Conservation (phyloP, 2,329 filamentous ascomycete genomes). For the Nigrograna mackinnonii region DNA sequence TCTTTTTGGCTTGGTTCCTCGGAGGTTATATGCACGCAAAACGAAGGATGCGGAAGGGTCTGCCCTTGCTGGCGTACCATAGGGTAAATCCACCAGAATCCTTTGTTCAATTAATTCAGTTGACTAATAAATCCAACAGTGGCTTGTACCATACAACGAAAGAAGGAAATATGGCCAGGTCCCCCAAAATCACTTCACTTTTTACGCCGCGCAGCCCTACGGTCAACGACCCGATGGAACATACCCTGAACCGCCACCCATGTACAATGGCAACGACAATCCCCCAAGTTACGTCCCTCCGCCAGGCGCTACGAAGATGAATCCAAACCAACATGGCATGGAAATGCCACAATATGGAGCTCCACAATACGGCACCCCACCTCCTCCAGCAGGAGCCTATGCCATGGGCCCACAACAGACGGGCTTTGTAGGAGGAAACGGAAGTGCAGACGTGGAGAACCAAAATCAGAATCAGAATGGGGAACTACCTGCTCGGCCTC, state of each 20-base stretch:
- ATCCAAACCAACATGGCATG: constrained; percentile 28
- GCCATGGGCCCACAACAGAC: constrained; percentile 29
- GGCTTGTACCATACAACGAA: constrained; percentile 45
- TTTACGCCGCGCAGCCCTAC: constrained; percentile 37
- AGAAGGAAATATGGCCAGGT: constrained; percentile 36
- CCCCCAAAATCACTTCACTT: constrained; percentile 42
- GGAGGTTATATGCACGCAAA: constrained; percentile 73
- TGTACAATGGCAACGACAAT: constrained; percentile 35
- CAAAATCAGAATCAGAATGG: constrained; percentile 13
- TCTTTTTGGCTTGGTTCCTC: constrained; percentile 66
- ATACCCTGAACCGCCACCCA: constrained; percentile 35
- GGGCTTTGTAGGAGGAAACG: constrained; percentile 24
- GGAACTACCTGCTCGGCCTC: constrained; percentile 29
- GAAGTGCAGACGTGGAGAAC: constrained; percentile 17
- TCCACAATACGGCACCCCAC: constrained; percentile 6
- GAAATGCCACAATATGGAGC: constrained; percentile 31
- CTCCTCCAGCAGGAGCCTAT: constrained; percentile 5
- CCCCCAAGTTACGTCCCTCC: constrained; percentile 40
- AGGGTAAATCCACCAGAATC: constrained; percentile 38
- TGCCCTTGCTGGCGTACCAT: constrained; percentile 71
- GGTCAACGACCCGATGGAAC: constrained; percentile 24
- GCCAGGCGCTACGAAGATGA: constrained; percentile 30
- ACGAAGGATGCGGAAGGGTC: constrained; percentile 66
- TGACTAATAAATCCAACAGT: constrained; percentile 26
- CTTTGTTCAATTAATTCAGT: constrained; percentile 4